Evolutionary conservation across 2,329 filamentous ascomycete species (phyloP), one percentile per base, ranked within the genome.

Genomic region (Colletotrichum sansevieriae): DNA sequence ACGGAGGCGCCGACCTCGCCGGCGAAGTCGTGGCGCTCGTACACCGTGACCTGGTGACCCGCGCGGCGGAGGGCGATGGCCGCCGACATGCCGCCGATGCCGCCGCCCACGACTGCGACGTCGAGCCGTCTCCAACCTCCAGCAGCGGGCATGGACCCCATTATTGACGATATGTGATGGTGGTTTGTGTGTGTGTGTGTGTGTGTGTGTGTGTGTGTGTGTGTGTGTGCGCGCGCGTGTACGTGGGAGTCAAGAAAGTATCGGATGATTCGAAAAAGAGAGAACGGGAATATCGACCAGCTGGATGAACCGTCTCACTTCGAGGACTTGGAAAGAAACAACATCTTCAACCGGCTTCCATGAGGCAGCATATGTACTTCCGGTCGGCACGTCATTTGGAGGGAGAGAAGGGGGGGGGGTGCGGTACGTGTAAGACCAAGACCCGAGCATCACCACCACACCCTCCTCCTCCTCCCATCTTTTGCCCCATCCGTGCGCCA

Each of bases 1-100:
- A 91, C 84, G 0, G 89, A 91, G 0, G 89, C 89, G 12, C 90
- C 90, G 0, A 91, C 89, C 75, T 92, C 90, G 13, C 90, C 89
- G 0, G 85, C 89, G 72, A 88, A 92, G 75, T 92, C 88, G 39
- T 85, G 83, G 43, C 86, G 85, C 75, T 91, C 90, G 74, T 92
- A 92, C 70, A 92, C 85, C 20, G 87, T 90, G 2, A 85, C 83
- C 1, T 74, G 57, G 73, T 85, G 84, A 20, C 84, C 84, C 2
- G 81, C 79, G 22, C 82, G 81, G 4, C 83, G 82, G 12, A 85
- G 78, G 0, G 84, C 79, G 39, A 85, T 82, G 6, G 82, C 83
- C 2, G 76, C 81, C 1, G 79, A 82, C 75, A 85, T 79, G 71
- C 83, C 83, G 12, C 83, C 83, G 46, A 85, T 84, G 46, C 83